These are phyloP conservation scores for Penicillium sp. DNA, from an alignment of 2,329 filamentous ascomycete species.

Conservation along the genomic window DNA sequence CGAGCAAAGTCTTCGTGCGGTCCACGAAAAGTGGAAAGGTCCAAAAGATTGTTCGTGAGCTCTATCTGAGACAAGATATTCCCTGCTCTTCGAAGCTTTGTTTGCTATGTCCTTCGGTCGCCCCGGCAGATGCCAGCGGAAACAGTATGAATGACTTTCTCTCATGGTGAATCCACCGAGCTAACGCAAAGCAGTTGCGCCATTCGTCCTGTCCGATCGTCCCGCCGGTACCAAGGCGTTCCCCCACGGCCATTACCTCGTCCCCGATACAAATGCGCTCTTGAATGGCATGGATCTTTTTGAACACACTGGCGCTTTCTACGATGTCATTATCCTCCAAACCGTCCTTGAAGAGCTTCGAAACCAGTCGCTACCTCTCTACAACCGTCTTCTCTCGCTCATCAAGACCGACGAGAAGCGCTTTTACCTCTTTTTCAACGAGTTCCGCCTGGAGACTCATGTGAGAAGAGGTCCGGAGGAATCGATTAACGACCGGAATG, in stretches of 20 bases:
- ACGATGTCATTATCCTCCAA: constrained; percentile 95
- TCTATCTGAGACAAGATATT: constrained; percentile 95
- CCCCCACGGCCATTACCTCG: constrained; percentile 85
- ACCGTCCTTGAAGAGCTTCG: constrained; percentile 95
- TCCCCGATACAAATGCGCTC: constrained; percentile 95
- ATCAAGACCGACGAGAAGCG: constrained; percentile 96
- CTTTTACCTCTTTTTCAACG: constrained; percentile 99
- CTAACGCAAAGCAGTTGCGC: constrained; percentile 58
- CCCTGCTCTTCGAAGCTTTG: constrained; percentile 94
- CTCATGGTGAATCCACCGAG: constrained; percentile 8
- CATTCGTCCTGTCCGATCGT: constrained; percentile 85
- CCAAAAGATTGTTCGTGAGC: constrained; percentile 96
- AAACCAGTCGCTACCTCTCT: constrained; percentile 89
- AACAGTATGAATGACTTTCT: constrained; percentile 56
- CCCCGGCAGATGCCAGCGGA: constrained; percentile 77
- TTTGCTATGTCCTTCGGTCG: constrained; percentile 69
- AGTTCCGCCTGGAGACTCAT: constrained; percentile 92
- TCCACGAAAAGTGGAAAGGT: constrained; percentile 96
- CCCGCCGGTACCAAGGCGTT: constrained; percentile 82
- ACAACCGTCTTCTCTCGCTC: constrained; percentile 86
- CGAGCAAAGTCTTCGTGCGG: constrained; percentile 93
- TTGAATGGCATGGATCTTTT: constrained; percentile 97
- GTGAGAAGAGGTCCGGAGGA: constrained; percentile 73
- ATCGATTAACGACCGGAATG: constrained; percentile 94
- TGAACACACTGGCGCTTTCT: constrained; percentile 86